Percentiles rank a stretch among this genome's conserved stretches.
These are phyloP conservation scores for Gigaspora rosea DNA, from an alignment of 192 early-diverging fungal species.

Conservation along the genomic window DNA sequence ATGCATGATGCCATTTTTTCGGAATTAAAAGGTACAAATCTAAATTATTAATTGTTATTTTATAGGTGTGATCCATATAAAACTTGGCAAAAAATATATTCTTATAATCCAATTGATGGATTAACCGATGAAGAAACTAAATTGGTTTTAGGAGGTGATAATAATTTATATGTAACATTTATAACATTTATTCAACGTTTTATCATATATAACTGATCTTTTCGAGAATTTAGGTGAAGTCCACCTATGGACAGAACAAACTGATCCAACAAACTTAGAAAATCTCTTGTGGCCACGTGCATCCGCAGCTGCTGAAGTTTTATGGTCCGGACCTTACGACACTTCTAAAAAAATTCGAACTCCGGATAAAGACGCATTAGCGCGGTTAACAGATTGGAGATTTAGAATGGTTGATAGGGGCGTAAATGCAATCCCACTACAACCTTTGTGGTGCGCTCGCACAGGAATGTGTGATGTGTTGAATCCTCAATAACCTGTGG, in stretches of 20 bases:
- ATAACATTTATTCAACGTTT: too few species aligned
- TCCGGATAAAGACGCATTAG: slow-evolving; percentile 55
- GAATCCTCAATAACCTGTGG: too few species aligned
- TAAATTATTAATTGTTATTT: background rate
- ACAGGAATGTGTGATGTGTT: slow-evolving; percentile 7
- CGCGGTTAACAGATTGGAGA: slow-evolving; percentile 70
- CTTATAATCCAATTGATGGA: slow-evolving; percentile 64
- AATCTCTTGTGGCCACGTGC: slow-evolving; percentile 71
- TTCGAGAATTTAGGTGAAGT: slow-evolving; percentile 47
- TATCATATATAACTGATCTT: too few species aligned
- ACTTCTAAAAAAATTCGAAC: slow-evolving; percentile 25
- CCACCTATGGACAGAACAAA: slow-evolving; percentile 73
- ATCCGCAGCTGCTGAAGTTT: slow-evolving; percentile 68
- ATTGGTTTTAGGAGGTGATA: slow-evolving; percentile 61
- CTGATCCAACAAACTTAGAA: slow-evolving; percentile 67
- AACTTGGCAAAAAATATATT: slow-evolving; percentile 74
- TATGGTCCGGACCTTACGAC: slow-evolving; percentile 65
- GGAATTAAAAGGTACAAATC: too few species aligned
- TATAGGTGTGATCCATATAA: slow-evolving; percentile 70
- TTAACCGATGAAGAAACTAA: slow-evolving; percentile 52
- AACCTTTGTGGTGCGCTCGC: slow-evolving; percentile 72
- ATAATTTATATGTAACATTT: too few species aligned
- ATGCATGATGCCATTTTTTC: too few species aligned
- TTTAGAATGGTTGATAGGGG: slow-evolving; percentile 70
- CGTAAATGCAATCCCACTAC: slow-evolving; percentile 67